Evolutionary conservation across 2,329 filamentous ascomycete species (phyloP), one percentile per base, ranked within the genome.

Genomic region (Ophiostoma quercus): DNA sequence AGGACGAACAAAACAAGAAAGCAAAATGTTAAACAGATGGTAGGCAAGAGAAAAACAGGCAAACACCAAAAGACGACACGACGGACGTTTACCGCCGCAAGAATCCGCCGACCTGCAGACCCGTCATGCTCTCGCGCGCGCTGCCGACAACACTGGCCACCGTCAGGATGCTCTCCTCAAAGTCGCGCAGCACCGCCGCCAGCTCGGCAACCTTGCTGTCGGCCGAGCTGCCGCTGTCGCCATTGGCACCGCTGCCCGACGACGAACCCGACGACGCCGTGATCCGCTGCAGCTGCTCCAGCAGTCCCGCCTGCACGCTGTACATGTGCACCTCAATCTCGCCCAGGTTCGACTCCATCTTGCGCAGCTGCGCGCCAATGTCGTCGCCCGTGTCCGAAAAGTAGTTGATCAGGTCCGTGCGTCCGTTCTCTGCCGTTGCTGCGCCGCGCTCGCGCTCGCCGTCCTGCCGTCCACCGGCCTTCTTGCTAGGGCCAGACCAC

Each of bases 261-360:
- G 32, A 19, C 9, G 34, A 66, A 25, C 70, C 71, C n/a, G 72
- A 69, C 71, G 75, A 72, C 5, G 75, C 74, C 0, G 76, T 74
- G 34, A 80, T 78, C 62, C 85, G 82, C 75, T 86, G 85, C 71
- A 89, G 82, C 77, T 89, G 85, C 72, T 87, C 84, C 66, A 85
- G 82, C 71, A 88, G 80, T 47, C 82, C 84, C 16, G 83, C 81
- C 76, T 90, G 87, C n/a, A 90, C 83, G 9, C 85, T 84, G 72
- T 87, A 83, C 72, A 90, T 80, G 75, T 90, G 88, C 73, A 84
- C 82, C 78, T 90, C 88, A 68, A 90, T 89, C 76, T 90, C 87
- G 69, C 82, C 81, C 69, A 90, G 78, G 72, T 87, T 87, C 65
- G 80, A 79, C 74, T 85, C 84, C 74, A 89, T 88, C 71, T 80